Conservation (phyloP, 2,329 filamentous ascomycete genomes). For the Emmonsiellopsis sp. region DNA sequence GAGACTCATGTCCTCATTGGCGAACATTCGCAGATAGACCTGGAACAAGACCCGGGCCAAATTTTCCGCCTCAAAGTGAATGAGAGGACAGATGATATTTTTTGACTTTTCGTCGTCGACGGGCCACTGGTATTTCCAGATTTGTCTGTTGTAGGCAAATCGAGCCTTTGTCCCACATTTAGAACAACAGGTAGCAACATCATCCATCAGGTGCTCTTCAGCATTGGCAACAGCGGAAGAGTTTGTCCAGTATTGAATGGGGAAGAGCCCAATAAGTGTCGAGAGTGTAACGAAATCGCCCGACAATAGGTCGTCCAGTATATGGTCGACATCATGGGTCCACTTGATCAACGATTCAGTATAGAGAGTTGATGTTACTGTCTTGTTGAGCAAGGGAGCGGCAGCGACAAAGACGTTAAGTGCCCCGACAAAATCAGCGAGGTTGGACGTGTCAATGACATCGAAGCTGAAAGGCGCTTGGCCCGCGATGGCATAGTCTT, state of each 20-base stretch:
- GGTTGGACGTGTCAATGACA: conserved; percentile 47
- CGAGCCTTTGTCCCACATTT: conserved; percentile 14
- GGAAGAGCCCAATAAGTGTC: conserved; percentile 42
- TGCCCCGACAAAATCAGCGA: conserved; percentile 36
- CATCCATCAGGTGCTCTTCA: conserved; percentile 23
- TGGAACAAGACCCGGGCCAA: conserved; percentile 33
- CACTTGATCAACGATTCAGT: conserved; percentile 38
- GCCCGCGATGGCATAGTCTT: conserved; percentile 29
- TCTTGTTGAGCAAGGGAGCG: conserved; percentile 37
- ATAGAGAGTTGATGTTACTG: conserved; percentile 39
- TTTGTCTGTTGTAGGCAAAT: conserved; percentile 9
- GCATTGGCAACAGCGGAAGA: conserved; percentile 16
- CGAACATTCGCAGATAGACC: conserved; percentile 40
- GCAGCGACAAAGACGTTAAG: conserved; percentile 40
- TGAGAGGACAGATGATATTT: conserved; percentile 2
- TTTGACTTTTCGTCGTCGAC: conserved; percentile 6
- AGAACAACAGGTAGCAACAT: conserved; percentile 12
- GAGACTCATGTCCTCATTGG: conserved; percentile 24
- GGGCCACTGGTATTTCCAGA: conserved; percentile 10
- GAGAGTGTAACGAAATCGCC: conserved; percentile 40
- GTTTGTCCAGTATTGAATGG: conserved; percentile 44
- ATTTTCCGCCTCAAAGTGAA: conserved; percentile 25
- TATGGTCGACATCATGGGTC: conserved; percentile 17
- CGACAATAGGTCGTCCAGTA: conserved; percentile 36
- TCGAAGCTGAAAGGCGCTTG: conserved; percentile 41